phyloP scores from a whole-genome alignment of 2,329 filamentous ascomycete genomes.

The Shiraia sp. region DNA sequence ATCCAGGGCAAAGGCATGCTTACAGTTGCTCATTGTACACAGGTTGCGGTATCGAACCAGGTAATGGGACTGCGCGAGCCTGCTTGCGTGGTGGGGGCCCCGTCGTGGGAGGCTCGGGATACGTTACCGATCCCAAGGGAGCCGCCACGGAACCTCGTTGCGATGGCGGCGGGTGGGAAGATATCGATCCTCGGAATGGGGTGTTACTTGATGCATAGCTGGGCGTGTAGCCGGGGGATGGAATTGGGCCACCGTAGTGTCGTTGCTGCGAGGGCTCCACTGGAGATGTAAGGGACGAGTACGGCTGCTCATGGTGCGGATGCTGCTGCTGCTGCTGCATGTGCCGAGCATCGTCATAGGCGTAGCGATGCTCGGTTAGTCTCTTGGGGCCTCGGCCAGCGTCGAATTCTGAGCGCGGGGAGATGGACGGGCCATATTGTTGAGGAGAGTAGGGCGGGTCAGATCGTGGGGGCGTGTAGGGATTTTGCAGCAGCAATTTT shows the following conservation, averaged over 20 bases:
- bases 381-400: constrained; percentile 30
- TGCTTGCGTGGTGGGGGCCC: constrained; percentile 38
- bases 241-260: constrained; percentile 38
- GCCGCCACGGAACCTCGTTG: constrained; percentile 41
- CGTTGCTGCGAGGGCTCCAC: constrained; percentile 40
- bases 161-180: constrained; percentile 42
- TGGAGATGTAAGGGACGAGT: constrained; percentile 43
- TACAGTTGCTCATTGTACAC: constrained; percentile 46
- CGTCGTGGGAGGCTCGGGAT: constrained; percentile 34
- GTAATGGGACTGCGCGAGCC: constrained; percentile 34
- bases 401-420: constrained; percentile 43
- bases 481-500: constrained; percentile 40
- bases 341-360: constrained; percentile 38
- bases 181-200: constrained; percentile 43
- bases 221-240: constrained; percentile 46
- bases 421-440: constrained; percentile 42
- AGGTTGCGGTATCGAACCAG: constrained; percentile 44
- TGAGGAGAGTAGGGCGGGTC: constrained; percentile 47
- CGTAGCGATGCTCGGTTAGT: constrained; percentile 36
- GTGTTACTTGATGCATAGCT: constrained; percentile 45
- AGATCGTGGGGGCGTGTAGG: constrained; percentile 46
- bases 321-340: constrained; percentile 31
- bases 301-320: constrained; percentile 38
- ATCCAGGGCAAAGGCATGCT: constrained; percentile 28
- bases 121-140: constrained; percentile 36